These are phyloP conservation scores for Trichoderma citrinoviride DNA, from an alignment of 2,329 filamentous ascomycete species.

Conservation along the genomic window DNA sequence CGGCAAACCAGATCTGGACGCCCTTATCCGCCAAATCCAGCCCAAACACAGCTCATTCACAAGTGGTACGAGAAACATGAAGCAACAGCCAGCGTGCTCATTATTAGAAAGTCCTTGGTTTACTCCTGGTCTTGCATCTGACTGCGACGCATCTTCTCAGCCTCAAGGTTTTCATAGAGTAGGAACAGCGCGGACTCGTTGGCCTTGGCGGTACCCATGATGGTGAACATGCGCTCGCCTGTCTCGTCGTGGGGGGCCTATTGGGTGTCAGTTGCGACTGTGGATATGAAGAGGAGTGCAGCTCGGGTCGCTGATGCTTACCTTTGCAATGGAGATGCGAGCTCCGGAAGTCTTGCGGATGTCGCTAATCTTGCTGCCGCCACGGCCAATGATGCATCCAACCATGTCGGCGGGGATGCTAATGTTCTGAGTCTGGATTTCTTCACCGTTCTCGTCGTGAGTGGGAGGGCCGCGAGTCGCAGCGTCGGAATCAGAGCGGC, in stretches of 20 bases:
- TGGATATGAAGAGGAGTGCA: not conserved
- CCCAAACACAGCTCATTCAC: constrained; percentile 41
- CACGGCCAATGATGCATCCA: constrained; percentile 96
- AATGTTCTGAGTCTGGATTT: constrained; percentile 98
- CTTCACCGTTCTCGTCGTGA: constrained; percentile 93
- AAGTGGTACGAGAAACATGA: constrained; percentile 32
- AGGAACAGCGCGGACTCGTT: constrained; percentile 97
- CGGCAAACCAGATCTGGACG: constrained; percentile 60
- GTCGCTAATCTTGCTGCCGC: constrained; percentile 95
- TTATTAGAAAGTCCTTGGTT: constrained; percentile 21
- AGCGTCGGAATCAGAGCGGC: constrained; percentile 81
- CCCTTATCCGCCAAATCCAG: constrained; percentile 49
- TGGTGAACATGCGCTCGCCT: constrained; percentile 99
- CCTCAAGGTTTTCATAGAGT: constrained; percentile 97
- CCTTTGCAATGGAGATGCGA: constrained; percentile 96
- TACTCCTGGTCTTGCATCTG: constrained; percentile 62
- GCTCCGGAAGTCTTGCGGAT: constrained; percentile 96
- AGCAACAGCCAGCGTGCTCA: constrained; percentile 29
- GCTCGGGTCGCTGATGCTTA: constrained; percentile 32
- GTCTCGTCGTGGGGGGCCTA: constrained; percentile 91
- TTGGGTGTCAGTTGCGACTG: not conserved
- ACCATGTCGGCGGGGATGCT: constrained; percentile 99
- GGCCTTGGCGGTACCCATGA: constrained; percentile 89
- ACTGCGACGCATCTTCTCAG: constrained; percentile 97
- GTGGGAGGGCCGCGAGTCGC: constrained; percentile 77